Base-by-base conservation (phyloP, 306 rosid genomes). In the Lotus japonicus region DNA sequence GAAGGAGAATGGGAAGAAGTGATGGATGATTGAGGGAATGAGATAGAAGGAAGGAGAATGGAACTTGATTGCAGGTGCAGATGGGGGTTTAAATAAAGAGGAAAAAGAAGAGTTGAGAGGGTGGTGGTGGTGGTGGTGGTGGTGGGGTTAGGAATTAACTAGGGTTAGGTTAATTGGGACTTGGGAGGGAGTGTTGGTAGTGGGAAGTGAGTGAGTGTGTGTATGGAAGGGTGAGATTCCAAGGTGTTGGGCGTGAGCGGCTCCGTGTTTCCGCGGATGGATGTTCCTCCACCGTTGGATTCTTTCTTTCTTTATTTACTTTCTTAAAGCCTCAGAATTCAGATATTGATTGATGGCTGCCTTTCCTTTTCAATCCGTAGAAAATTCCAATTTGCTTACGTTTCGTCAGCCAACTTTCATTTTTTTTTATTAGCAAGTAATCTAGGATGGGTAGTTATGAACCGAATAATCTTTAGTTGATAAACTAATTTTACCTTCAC, bases 191-290 rank as follows among this genome's bases (percentile, higher is more conserved):
- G n/a, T n/a, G n/a, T n/a, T n/a, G n/a, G n/a, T n/a, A 78, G 58
- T 28, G 44, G 38, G 19, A 49, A 16, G 58, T 6, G 63, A 18
- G 56, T 0, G 66, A 13, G 58, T 1, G 57, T 9, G 45, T 11
- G 81, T 74, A 56, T 50, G 61, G 77, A 55, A 51, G 83, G 75
- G 83, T 60, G 85, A 82, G 89, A 90, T 88, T 94, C 97, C 98
- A 86, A 94, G 78, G 87, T 59, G 41, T 77, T 81, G 83, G 97
- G 98, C 79, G 79, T 57, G 77, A 88, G 91, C 98, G 98, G 98
- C 96, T 94, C 95, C 98, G 96, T 85, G 97, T 90, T 86, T 94
- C 97, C 98, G 97, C 98, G 89, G 82, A 84, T 81, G 89, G 83
- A 79, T 79, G 86, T 83, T 83, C 86, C 92, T 87, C 79, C 80